These are phyloP conservation scores for Arachnopeziza araneosa DNA, from an alignment of 2,329 filamentous ascomycete species.

Conservation along the genomic window DNA sequence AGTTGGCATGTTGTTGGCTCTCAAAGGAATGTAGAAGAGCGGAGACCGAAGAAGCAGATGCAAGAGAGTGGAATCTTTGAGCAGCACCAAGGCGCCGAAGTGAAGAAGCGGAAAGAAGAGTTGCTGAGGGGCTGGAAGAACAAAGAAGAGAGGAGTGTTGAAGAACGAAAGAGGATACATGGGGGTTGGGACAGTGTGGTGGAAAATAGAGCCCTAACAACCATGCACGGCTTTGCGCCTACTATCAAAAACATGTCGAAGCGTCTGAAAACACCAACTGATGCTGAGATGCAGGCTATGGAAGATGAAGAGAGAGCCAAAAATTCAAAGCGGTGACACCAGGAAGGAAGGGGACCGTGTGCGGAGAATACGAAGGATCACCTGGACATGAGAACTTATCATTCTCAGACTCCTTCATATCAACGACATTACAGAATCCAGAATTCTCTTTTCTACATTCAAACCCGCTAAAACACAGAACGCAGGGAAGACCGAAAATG, in stretches of 20 bases:
- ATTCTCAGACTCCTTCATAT: not conserved
- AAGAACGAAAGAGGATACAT: not conserved
- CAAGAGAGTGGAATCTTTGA: not conserved
- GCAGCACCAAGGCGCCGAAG: not conserved
- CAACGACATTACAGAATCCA: not conserved
- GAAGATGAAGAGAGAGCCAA: not conserved
- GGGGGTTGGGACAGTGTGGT: not conserved
- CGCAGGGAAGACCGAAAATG: not conserved
- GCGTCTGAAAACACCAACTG: not conserved
- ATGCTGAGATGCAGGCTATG: not conserved
- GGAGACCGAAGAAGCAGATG: not conserved
- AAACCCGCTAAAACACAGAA: not conserved
- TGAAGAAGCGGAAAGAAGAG: not conserved
- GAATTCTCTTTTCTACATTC: not conserved
- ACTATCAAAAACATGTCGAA: not conserved
- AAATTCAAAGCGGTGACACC: not conserved
- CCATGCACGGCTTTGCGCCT: not conserved
- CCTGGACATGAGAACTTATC: not conserved
- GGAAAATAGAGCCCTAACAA: not conserved
- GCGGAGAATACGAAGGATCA: not conserved
- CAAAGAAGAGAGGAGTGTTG: constrained; percentile 2
- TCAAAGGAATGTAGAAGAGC: not conserved
- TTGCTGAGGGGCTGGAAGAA: constrained; percentile 3
- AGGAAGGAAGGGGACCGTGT: not conserved
- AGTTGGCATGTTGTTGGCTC: not conserved